Evolutionary conservation across 192 early-diverging fungal genomes (phyloP).

Genomic region (Dimargaris xerosporica): DNA sequence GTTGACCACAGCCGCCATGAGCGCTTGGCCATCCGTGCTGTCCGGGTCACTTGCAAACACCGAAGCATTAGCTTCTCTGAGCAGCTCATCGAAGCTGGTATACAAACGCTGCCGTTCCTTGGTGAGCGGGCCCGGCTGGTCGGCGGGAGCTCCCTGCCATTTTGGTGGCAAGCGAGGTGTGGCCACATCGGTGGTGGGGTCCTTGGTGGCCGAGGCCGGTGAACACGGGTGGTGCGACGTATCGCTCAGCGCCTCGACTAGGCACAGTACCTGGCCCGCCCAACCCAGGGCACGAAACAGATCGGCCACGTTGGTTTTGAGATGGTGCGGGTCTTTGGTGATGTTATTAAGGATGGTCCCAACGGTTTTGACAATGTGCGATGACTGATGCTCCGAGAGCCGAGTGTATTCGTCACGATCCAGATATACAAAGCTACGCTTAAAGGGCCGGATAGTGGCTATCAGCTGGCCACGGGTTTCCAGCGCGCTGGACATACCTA

Average conservation of each 20-base stretch:
- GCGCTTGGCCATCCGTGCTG: background rate
- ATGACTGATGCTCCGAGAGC: background rate
- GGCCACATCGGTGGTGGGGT: background rate
- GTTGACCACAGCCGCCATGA: slow-evolving; percentile 4
- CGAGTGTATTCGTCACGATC: slow-evolving; percentile 4
- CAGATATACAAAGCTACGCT: slow-evolving; percentile 10
- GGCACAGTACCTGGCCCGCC: slow-evolving; percentile 11
- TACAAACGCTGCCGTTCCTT: background rate
- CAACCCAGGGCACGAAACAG: slow-evolving; percentile 5
- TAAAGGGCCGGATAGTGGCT: background rate
- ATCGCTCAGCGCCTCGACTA: slow-evolving; percentile 1
- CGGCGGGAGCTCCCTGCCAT: background rate
- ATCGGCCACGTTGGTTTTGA: background rate
- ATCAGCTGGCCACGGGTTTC: background rate
- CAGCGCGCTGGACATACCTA: background rate
- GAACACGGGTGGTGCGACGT: background rate
- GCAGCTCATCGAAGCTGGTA: slow-evolving; percentile 1
- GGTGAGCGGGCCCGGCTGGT: background rate
- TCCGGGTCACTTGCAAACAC: background rate
- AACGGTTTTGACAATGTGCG: slow-evolving; percentile 8
- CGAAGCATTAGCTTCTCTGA: background rate
- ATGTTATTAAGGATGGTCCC: background rate
- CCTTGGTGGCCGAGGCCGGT: background rate
- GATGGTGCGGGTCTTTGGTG: background rate
- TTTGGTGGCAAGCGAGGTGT: background rate